Conservation (phyloP, 495 filamentous ascomycete species). For the Podospora anserina region DNA sequence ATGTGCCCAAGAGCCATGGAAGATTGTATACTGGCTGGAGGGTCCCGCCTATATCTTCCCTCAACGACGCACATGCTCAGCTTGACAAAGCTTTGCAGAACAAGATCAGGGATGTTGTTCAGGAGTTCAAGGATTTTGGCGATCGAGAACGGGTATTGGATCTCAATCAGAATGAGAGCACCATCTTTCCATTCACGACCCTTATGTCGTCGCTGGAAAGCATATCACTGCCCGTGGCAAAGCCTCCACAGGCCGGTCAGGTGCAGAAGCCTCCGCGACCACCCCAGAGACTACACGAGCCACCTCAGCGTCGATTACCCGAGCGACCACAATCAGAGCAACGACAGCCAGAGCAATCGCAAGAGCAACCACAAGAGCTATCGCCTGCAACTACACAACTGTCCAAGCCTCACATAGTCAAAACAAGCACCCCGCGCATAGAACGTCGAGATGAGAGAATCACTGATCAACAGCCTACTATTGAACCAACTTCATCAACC, state of each 20-base stretch:
- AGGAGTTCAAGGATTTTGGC: not conserved
- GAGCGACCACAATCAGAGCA: not conserved
- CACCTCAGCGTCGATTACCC: not conserved
- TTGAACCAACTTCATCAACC: not conserved
- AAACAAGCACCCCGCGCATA: not conserved
- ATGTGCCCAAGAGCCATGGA: constrained; percentile 42
- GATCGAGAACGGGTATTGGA: not conserved
- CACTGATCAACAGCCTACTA: not conserved
- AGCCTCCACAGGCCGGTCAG: not conserved
- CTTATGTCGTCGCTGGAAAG: constrained; percentile 13
- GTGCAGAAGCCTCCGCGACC: not conserved
- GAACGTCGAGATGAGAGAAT: not conserved
- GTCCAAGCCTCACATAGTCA: not conserved
- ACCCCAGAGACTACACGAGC: not conserved
- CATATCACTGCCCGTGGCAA: not conserved
- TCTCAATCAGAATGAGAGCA: constrained; percentile 23
- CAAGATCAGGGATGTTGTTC: constrained; percentile 3
- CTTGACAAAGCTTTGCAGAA: constrained; percentile 16
- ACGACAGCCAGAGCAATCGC: too few relatives aligned
- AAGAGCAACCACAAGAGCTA: too few relatives aligned
- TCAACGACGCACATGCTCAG: constrained; percentile 5
- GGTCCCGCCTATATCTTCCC: constrained; percentile 19
- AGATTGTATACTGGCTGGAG: constrained; percentile 41
- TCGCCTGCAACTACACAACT: too few relatives aligned
- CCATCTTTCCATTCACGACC: constrained; percentile 7